Evolutionary conservation across 306 rosid genomes (phyloP).

Genomic region (Comarum palustre): DNA sequence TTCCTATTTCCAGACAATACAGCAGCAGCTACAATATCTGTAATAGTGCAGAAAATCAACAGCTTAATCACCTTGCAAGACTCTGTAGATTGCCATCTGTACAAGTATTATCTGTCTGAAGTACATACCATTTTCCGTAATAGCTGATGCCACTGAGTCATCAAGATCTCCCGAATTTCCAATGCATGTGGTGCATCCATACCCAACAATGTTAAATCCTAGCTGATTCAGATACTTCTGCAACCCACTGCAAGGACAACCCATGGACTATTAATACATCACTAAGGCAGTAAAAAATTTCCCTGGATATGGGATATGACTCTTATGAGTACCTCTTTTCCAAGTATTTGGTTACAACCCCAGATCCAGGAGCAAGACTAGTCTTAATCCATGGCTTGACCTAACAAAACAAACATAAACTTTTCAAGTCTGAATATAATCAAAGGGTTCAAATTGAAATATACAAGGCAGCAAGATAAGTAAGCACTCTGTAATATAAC

Average conservation of each 20-base stretch:
- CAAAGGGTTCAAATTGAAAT: not conserved
- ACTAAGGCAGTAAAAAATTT: not conserved
- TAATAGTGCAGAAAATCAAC: slow-evolving; percentile 24
- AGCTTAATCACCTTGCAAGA: slow-evolving; percentile 19
- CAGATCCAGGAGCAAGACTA: slow-evolving; percentile 97
- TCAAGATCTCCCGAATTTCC: slow-evolving; percentile 94
- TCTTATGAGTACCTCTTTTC: slow-evolving; percentile 56
- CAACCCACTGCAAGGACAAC: slow-evolving; percentile 58
- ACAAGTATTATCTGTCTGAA: slow-evolving; percentile 14
- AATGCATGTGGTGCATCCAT: slow-evolving; percentile 98
- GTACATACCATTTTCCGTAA: slow-evolving; percentile 69
- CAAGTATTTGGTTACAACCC: slow-evolving; percentile 92
- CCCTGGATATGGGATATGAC: slow-evolving; percentile 3
- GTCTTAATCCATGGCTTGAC: slow-evolving; percentile 98
- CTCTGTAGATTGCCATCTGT: slow-evolving; percentile 14
- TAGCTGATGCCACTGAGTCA: slow-evolving; percentile 80
- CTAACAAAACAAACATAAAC: slow-evolving; percentile 34
- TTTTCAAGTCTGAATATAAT: not conserved
- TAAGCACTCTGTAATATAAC: not conserved
- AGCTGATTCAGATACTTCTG: slow-evolving; percentile 86
- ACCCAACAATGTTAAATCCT: slow-evolving; percentile 87
- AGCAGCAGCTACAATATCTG: slow-evolving; percentile 91
- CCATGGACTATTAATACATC: slow-evolving; percentile 21
- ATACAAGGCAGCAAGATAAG: not conserved
- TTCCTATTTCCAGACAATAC: slow-evolving; percentile 97